Evolutionary conservation across 768 basidiomycete species (phyloP), one percentile per base, ranked within the genome.

Genomic region (Mycena rebaudengoi): DNA sequence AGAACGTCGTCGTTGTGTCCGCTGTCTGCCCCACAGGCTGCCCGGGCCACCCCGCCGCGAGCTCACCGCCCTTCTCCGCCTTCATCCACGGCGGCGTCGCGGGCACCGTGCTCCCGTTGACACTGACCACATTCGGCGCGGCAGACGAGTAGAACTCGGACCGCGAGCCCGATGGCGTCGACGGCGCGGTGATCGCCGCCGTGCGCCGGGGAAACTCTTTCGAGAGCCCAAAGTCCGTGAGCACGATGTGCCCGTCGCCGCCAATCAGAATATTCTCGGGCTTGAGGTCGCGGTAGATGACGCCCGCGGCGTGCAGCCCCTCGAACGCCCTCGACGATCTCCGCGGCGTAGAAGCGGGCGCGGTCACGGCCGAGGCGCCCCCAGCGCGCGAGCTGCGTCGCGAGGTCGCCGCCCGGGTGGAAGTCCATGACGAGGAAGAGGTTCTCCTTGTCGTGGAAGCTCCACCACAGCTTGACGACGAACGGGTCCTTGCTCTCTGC

Each of bases 351-450:
- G 80, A 99, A 99, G 20, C 98, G 86, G 23, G 97, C 95, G 32
- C 98, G 88, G 71, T 98, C 95, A 20, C 94, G 87, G 2, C 98
- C 98, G 7, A 99, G 81, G 43, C 94, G 86, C 14, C 97, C 96
- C 94, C 96, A 96, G 37, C 96, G 88, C 43, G 96, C 95, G 64
- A 99, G 90, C 76, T 99, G 98, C 26, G 98, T 99, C 12, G 97
- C 98, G 39, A 99, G 85, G 75, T 99, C 98, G 57, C 98, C 96
- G 39, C 96, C 96, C 61, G 94, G 92, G 72, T 97, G 95, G 79
- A 96, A 97, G 77, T 98, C 95, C 92, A 99, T 96, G 43, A 98
- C 95, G 72, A 99, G 86, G 79, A 96, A 99, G 65, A 99, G 79
- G 73, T 98, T 97, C 76, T 98, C 95, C 79, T 93, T 92, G 79